These are phyloP conservation scores for Leccinum olivaceopallidum DNA, from an alignment of 768 basidiomycete genomes.

Conservation along the genomic window DNA sequence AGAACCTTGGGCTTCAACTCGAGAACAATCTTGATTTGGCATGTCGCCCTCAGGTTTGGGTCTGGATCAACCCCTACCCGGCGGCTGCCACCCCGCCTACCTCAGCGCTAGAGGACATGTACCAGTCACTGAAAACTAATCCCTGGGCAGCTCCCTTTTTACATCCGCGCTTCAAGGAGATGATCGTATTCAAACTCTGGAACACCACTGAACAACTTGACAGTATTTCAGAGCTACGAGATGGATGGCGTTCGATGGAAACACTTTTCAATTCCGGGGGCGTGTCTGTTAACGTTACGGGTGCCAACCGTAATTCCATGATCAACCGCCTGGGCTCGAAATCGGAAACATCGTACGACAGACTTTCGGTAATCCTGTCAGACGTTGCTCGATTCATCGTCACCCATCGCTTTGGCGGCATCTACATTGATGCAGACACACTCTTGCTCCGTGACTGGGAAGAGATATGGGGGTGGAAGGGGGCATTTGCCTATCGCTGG, in stretches of 20 bases:
- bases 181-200: slow-evolving; percentile 93
- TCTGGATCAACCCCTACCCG: slow-evolving; percentile 96
- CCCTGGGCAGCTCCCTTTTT: slow-evolving; percentile 94
- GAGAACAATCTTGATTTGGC: slow-evolving; percentile 34
- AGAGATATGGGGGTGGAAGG: slow-evolving; percentile 93
- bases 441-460: slow-evolving; percentile 95
- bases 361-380: slow-evolving; percentile 87
- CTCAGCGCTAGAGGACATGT: slow-evolving; percentile 79
- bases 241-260: slow-evolving; percentile 80
- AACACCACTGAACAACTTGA: slow-evolving; percentile 97
- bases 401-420: slow-evolving; percentile 90
- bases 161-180: slow-evolving; percentile 83
- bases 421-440: slow-evolving; percentile 94
- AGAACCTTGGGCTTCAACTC: slow-evolving; percentile 82
- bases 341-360: slow-evolving; percentile 64
- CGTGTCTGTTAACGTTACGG: slow-evolving; percentile 62
- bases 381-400: slow-evolving; percentile 98
- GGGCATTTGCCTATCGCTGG: slow-evolving; percentile 95
- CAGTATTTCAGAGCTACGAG: slow-evolving; percentile 78
- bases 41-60: slow-evolving; percentile 90
- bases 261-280: slow-evolving; percentile 89
- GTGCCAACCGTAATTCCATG: slow-evolving; percentile 11
- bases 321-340: slow-evolving; percentile 55
- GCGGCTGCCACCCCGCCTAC: slow-evolving; percentile 84
- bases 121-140: slow-evolving; percentile 67